phyloP scores from a whole-genome alignment of 2,329 filamentous ascomycete genomes.

The Zymoseptoria brevis region DNA sequence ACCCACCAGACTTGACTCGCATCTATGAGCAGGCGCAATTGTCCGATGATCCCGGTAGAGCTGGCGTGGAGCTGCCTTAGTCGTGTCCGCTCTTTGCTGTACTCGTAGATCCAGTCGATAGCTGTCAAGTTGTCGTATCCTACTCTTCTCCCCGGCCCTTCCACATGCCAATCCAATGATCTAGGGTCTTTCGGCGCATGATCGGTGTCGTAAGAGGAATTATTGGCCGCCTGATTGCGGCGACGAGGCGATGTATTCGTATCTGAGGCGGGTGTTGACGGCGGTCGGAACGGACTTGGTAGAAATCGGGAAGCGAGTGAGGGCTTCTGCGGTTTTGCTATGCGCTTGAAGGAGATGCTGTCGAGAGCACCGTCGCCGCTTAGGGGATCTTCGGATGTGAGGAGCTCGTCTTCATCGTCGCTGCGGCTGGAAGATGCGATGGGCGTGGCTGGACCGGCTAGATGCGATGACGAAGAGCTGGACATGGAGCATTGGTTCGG shows the following conservation, averaged over 20 bases:
- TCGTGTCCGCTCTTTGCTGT: conserved; percentile 88
- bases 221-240: conserved; percentile 21
- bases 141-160: conserved; percentile 80
- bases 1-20: conserved; percentile 88
- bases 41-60: conserved; percentile 63
- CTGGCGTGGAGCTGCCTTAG: conserved; percentile 66
- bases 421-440: conserved; percentile 41
- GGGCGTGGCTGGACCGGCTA: conserved; percentile 28
- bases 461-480: conserved; percentile 24
- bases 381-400: conserved; percentile 26
- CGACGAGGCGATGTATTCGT: conserved; percentile 25
- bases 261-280: conserved; percentile 19
- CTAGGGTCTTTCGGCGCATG: conserved; percentile 39
- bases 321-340: conserved; percentile 41
- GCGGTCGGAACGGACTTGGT: conserved; percentile 31
- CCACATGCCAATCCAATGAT: conserved; percentile 72
- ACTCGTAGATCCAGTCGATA: conserved; percentile 99
- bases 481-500: conserved; percentile 28
- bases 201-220: conserved; percentile 31
- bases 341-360: conserved; percentile 64
- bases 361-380: conserved; percentile 20
- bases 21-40: conserved; percentile 66
- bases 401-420: conserved; percentile 30
- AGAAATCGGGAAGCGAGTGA: conserved; percentile 41
- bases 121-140: conserved; percentile 94